These are phyloP conservation scores for Colletotrichum gigasporum DNA, from an alignment of 2,329 filamentous ascomycete genomes.

Conservation along the genomic window DNA sequence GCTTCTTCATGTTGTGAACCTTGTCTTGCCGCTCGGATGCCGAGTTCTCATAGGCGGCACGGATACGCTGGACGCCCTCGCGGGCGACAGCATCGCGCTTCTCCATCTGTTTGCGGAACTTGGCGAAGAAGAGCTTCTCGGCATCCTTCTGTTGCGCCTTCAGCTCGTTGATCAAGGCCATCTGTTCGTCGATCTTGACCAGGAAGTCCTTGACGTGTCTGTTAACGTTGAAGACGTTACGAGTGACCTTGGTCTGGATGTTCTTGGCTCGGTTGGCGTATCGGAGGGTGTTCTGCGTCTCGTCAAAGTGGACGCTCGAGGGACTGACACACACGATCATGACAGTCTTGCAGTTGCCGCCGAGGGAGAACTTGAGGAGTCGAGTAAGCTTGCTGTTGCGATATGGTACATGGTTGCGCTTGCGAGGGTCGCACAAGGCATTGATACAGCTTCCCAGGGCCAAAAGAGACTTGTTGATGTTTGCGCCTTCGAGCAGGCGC, in stretches of 20 bases:
- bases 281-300: constrained; percentile 96
- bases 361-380: constrained; percentile 94
- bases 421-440: constrained; percentile 91
- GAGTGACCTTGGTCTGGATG: constrained; percentile 99
- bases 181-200: constrained; percentile 99
- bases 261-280: constrained; percentile 99
- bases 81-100: constrained; percentile 80
- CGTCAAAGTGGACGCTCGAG: constrained; percentile 95
- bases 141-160: constrained; percentile 92
- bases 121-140: constrained; percentile 82
- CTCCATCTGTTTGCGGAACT: constrained; percentile 90
- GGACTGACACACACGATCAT: constrained; percentile 99
- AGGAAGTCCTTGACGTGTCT: constrained; percentile 99
- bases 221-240: constrained; percentile 99
- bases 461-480: constrained; percentile 98
- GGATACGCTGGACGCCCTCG: constrained; percentile 83
- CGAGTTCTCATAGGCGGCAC: constrained; percentile 85
- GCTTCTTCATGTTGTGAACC: constrained; percentile 80
- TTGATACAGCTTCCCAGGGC: constrained; percentile 98
- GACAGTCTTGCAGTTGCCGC: constrained; percentile 97
- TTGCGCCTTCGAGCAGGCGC: constrained; percentile 90
- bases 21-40: constrained; percentile 81
- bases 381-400: constrained; percentile 97
- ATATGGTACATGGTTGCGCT: constrained; percentile 94
- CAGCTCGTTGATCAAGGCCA: constrained; percentile 95